phyloP scores from a whole-genome alignment of 2,329 filamentous ascomycete genomes.

The Fusarium bulbicola region DNA sequence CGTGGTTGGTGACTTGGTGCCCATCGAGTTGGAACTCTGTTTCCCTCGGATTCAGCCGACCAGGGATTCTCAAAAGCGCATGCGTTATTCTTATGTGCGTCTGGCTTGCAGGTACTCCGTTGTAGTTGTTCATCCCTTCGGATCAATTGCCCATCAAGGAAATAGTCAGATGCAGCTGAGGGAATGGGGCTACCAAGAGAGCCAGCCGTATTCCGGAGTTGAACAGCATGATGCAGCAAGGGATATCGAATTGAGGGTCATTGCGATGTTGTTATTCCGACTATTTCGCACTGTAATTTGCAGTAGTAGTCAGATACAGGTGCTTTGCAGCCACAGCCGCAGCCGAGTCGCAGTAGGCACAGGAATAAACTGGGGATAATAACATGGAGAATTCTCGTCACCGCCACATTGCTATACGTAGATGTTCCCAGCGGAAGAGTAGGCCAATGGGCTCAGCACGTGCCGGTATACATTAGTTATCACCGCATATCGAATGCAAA shows the following conservation, averaged over 20 bases:
- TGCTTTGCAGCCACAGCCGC: slow-evolving; percentile 12
- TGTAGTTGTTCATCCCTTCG: background rate
- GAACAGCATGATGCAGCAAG: slow-evolving; percentile 29
- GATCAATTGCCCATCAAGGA: slow-evolving; percentile 15
- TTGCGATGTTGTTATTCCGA: slow-evolving; percentile 7
- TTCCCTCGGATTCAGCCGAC: slow-evolving; percentile 34
- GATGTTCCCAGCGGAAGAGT: slow-evolving; percentile 17
- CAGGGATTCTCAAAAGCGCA: slow-evolving; percentile 23
- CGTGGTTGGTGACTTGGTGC: slow-evolving; percentile 6
- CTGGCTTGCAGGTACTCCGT: background rate
- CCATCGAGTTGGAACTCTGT: slow-evolving; percentile 24
- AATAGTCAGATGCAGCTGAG: slow-evolving; percentile 22
- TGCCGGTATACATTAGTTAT: too few relatives aligned
- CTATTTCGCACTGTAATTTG: background rate
- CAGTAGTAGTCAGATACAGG: background rate
- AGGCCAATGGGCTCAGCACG: too few relatives aligned
- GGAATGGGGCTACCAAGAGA: slow-evolving; percentile 5
- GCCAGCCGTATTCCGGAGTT: slow-evolving; percentile 28
- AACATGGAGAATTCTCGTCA: slow-evolving; percentile 13
- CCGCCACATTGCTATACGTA: background rate
- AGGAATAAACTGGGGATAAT: slow-evolving; percentile 1
- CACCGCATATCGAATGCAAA: background rate
- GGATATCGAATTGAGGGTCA: slow-evolving; percentile 12
- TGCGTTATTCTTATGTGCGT: background rate
- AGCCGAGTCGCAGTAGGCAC: slow-evolving; percentile 10